phyloP scores from a whole-genome alignment of 2,329 filamentous ascomycete genomes.

The Byssothecium circinans region DNA sequence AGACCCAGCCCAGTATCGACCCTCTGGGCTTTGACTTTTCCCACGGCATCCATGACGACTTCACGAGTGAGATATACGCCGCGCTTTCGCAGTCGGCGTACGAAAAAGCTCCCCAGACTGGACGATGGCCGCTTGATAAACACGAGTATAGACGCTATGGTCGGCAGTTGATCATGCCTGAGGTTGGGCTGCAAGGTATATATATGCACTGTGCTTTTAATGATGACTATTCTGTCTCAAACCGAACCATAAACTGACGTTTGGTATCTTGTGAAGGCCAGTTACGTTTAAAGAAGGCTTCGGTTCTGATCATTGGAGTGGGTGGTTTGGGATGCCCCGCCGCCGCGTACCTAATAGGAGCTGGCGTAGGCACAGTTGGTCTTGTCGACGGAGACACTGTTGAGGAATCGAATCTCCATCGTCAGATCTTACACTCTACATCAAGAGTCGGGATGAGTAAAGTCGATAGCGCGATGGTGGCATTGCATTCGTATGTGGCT shows the following conservation, averaged over 20 bases:
- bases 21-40: constrained; percentile 41
- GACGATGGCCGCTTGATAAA: constrained; percentile 65
- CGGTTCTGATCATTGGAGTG: constrained; percentile 79
- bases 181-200: constrained; percentile 73
- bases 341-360: constrained; percentile 86
- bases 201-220: constrained; percentile 17
- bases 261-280: constrained; percentile 62
- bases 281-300: constrained; percentile 67
- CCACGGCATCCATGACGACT: constrained; percentile 47
- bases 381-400: constrained; percentile 87
- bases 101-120: constrained; percentile 8
- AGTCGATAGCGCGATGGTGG: constrained; percentile 67
- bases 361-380: constrained; percentile 81
- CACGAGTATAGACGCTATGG: constrained; percentile 87
- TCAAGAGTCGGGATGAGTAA: constrained; percentile 73
- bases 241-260: constrained; percentile 3
- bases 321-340: constrained; percentile 92
- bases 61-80: constrained; percentile 47
- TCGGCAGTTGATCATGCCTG: constrained; percentile 84
- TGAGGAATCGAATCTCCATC: constrained; percentile 87
- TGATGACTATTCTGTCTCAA: not conserved
- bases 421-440: constrained; percentile 81
- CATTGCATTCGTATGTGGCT: constrained; percentile 48
- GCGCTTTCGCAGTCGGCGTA: constrained; percentile 32
- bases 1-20: constrained; percentile 22